Evolutionary conservation across 1,284 basidiomycete species (phyloP), one percentile per base, ranked within the genome.

Genomic region (Acaromyces ingoldii): DNA sequence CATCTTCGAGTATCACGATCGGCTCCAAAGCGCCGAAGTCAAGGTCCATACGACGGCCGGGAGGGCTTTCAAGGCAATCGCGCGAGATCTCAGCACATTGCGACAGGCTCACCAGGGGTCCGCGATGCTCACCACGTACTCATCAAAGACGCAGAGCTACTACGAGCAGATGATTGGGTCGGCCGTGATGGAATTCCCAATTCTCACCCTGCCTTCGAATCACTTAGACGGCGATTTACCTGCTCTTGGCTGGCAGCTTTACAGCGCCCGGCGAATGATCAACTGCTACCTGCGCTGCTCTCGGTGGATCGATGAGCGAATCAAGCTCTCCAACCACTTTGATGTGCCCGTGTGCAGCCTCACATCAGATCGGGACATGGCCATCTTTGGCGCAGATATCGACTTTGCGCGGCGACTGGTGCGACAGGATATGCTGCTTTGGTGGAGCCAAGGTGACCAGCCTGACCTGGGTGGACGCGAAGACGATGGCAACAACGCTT

Each of bases 381-480:
- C 90, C 1, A 78, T 96, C 17, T 82, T 88, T 63, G 80, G 95
- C 28, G 85, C 91, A 1, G 95, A 99, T 65, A 81, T 98, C 55
- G 88, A 86, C 62, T 93, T 96, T 71, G 89, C 93, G 0, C 84
- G 92, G 4, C 83, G 88, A 21, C 78, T 98, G 40, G 79, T 85
- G 46, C 84, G 85, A 51, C 88, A 95, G 60, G 95, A 98, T 70
- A 85, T 89, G 75, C 80, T 97, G 2, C 79, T 98, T 1, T 99
- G 95, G 95, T 99, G 95, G 95, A 93, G 93, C 3, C 51, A 58
- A 4, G 30, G 39, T 10, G 82, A 86, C 0, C 83, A 85, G 3
- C 92, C 95, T 3, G 95, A 98, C 76, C 81, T 98, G 0, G 95
- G 95, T 37, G 95, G 95, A 1, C 82, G 86, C 43, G 91, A 99